Base-by-base conservation (phyloP, 2,329 filamentous ascomycete genomes). In the Stemphylium beticola region DNA sequence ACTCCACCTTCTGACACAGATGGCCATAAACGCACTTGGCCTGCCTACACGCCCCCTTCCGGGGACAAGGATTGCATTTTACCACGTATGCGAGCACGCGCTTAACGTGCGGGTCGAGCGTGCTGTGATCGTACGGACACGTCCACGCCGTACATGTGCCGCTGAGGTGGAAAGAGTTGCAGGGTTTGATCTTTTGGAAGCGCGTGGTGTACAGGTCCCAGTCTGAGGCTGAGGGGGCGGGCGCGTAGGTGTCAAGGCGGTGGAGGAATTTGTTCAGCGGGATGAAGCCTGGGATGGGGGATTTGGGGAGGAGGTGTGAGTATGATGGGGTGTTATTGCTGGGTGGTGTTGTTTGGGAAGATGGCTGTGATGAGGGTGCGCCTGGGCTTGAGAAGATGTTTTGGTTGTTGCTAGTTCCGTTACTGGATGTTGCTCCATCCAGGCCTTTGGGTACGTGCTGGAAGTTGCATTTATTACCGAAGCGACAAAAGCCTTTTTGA, bases 121-220 rank as follows among this genome's bases (percentile, higher is more conserved):
- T 68, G 22, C 61, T 67, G 60, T 85, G 82, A 44, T 83, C 81
- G 60, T 75, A 83, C 3, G 65, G 65, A 55, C 80, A 82, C 34
- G 48, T 45, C 11, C 46, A 54, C 2, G 49, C 42, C 0, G 51
- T 62, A 60, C 81, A 83, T 14, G 67, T 56, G 2, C 73, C 71
- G 0, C 73, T 73, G 0, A 84, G 71, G 51, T 83, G 78, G 53
- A 77, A 76, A 24, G 74, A 76, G 61, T 83, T 83, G 66, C 82
- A 84, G 0, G 81, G 74, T 60, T 82, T 83, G 15, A 72, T 67
- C 2, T 68, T 61, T 2, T 57, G 53, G 49, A 68, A 69, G 24
- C 62, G 65, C 2, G 46, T n/a, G 17, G 75, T 73, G 62, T 81
- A 83, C 8, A 60, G 58, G 2, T 72, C 64, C 62, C 76, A 74